These are phyloP conservation scores for Talaromyces verruculosus DNA, from an alignment of 2,329 filamentous ascomycete genomes.

Conservation along the genomic window DNA sequence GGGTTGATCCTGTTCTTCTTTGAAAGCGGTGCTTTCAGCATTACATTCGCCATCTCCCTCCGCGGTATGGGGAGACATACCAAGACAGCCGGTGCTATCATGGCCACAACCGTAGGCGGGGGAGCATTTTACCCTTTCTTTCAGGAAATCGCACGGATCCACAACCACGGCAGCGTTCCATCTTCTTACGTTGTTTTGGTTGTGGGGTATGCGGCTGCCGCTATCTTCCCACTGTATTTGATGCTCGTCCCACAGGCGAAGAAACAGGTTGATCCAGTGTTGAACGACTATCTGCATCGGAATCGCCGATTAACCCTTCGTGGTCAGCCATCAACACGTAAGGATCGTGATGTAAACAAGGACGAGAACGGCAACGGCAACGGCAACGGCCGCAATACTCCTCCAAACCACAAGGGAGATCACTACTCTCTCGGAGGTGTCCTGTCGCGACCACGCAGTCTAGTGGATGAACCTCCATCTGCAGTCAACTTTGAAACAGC, in stretches of 20 bases:
- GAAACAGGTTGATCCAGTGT: conserved; percentile 53
- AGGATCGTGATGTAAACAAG: conserved; percentile 9
- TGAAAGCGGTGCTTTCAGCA: conserved; percentile 60
- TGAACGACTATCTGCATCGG: conserved; percentile 22
- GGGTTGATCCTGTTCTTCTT: conserved; percentile 58
- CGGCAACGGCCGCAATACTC: not conserved
- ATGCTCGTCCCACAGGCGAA: conserved; percentile 50
- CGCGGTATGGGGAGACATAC: conserved; percentile 60
- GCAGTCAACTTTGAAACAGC: not conserved
- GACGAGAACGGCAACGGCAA: not conserved
- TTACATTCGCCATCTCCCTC: conserved; percentile 59
- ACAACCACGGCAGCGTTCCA: conserved; percentile 34
- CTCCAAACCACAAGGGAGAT: not conserved
- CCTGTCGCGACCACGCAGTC: conserved; percentile 23
- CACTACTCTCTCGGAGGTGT: conserved; percentile 22
- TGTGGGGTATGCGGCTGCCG: conserved; percentile 52
- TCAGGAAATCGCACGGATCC: conserved; percentile 47
- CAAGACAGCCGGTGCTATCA: conserved; percentile 55
- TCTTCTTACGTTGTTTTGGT: conserved; percentile 57
- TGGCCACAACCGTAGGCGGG: conserved; percentile 56
- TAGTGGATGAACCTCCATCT: conserved; percentile 18
- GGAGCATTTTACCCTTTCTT: conserved; percentile 59
- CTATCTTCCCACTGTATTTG: conserved; percentile 56
- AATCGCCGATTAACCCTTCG: not conserved
- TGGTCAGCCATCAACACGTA: conserved; percentile 17